A percentile compares a stretch with the other conserved stretches of the same genome.
Evolutionary conservation across 106 monocot species (phyloP).

Genomic region (Dendrobium nobile): DNA sequence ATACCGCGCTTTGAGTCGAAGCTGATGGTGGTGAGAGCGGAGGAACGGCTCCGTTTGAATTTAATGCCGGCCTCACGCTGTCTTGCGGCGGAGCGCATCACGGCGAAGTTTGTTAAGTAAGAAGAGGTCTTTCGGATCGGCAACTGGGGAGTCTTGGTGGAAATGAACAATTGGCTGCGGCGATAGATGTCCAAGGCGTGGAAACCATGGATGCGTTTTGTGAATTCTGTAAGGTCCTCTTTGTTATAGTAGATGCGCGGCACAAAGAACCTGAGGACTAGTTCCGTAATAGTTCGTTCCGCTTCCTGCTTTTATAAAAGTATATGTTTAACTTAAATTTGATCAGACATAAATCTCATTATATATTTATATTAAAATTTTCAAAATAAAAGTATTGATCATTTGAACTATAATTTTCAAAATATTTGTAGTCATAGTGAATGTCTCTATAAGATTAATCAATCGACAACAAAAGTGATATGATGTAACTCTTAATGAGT

Average conservation of each 20-base stretch:
- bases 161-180: not conserved
- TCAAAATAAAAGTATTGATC: too few species aligned
- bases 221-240: not conserved
- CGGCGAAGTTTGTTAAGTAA: not conserved
- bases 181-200: constrained; percentile 15
- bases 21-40: not conserved
- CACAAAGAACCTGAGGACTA: not conserved
- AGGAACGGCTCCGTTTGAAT: constrained; percentile 4
- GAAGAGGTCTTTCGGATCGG: too few species aligned
- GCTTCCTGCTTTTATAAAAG: not conserved
- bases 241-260: not conserved
- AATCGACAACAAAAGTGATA: too few species aligned
- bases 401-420: too few species aligned
- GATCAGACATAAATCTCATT: too few species aligned
- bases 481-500: too few species aligned
- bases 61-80: constrained; percentile 22
- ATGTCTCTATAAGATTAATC: too few species aligned
- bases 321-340: too few species aligned
- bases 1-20: not conserved
- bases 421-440: too few species aligned
- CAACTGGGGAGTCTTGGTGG: not conserved
- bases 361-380: too few species aligned
- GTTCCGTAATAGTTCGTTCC: not conserved
- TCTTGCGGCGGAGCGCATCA: constrained; percentile 15
- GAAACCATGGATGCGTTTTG: not conserved